phyloP scores from a whole-genome alignment of 352 stramenopile genomes.

The Globisporangium mamillatum region DNA sequence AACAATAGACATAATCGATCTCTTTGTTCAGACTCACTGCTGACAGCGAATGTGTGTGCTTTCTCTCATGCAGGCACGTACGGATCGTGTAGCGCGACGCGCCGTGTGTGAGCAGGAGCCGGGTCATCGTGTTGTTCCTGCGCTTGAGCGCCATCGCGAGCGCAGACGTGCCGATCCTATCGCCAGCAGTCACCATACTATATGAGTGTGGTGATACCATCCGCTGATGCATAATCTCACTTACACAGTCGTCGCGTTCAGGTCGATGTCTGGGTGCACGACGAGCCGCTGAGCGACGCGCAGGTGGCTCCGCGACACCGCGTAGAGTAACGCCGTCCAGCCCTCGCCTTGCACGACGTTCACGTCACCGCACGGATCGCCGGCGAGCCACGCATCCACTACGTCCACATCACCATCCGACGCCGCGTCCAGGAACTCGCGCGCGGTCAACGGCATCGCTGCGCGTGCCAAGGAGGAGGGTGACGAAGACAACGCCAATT shows the following conservation, averaged over 20 bases:
- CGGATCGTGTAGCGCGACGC: conserved; percentile 54
- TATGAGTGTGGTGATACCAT: neutral
- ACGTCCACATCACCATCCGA: conserved; percentile 29
- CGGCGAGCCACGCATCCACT: conserved; percentile 41
- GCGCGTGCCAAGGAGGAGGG: neutral
- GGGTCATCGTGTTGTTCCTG: conserved; percentile 38
- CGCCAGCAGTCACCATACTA: neutral
- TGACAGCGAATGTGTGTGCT: neutral
- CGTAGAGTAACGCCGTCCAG: conserved; percentile 73
- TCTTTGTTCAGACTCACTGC: neutral
- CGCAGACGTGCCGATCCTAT: conserved; percentile 51
- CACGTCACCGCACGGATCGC: conserved; percentile 26
- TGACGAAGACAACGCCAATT: neutral
- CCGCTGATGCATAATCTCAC: neutral
- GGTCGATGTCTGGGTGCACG: conserved; percentile 28
- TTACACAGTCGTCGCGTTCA: conserved; percentile 62
- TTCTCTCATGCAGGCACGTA: conserved; percentile 19
- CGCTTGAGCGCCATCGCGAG: conserved; percentile 51
- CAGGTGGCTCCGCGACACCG: conserved; percentile 49
- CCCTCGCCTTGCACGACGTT: conserved; percentile 57
- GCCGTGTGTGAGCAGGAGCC: conserved; percentile 42
- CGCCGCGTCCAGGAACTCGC: conserved; percentile 53
- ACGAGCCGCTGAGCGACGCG: conserved; percentile 42
- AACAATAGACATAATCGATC: neutral
- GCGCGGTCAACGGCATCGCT: conserved; percentile 4